These are phyloP conservation scores for Litsea cubeba DNA, from an alignment of 164 flowering plant species.

Conservation along the genomic window DNA sequence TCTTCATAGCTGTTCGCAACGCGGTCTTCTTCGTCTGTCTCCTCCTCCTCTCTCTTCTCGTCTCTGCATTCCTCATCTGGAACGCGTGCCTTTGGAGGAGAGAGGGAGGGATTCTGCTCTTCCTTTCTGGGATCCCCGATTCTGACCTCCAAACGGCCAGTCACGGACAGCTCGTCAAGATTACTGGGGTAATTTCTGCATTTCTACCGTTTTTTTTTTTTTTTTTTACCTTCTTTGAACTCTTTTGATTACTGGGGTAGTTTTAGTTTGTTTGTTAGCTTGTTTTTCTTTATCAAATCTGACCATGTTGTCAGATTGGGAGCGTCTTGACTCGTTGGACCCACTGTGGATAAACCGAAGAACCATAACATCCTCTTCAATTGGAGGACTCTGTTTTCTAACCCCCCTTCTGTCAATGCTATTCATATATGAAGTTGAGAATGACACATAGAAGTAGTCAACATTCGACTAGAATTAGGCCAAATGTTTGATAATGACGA, in stretches of 20 bases:
- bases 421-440: too few species aligned
- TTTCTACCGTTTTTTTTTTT: not conserved
- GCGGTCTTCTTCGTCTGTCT: conserved; percentile 36
- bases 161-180: conserved; percentile 63
- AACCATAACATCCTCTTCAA: too few species aligned
- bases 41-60: conserved; percentile 32
- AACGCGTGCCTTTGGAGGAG: conserved; percentile 25
- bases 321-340: too few species aligned
- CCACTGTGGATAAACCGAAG: too few species aligned
- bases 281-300: too few species aligned
- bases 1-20: conserved; percentile 50
- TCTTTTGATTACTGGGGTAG: not conserved
- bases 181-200: conserved; percentile 36
- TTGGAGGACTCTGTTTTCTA: too few species aligned
- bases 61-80: conserved; percentile 41
- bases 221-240: not conserved
- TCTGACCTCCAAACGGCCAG: conserved; percentile 47
- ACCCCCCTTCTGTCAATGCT: too few species aligned
- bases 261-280: too few species aligned
- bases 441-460: too few species aligned
- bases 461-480: too few species aligned
- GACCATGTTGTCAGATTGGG: too few species aligned
- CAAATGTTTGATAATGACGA: too few species aligned
- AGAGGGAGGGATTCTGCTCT: conserved; percentile 26
- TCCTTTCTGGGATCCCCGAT: conserved; percentile 42